phyloP scores from a whole-genome alignment of 23 red algal genomes.

The Agarophyton chilense region DNA sequence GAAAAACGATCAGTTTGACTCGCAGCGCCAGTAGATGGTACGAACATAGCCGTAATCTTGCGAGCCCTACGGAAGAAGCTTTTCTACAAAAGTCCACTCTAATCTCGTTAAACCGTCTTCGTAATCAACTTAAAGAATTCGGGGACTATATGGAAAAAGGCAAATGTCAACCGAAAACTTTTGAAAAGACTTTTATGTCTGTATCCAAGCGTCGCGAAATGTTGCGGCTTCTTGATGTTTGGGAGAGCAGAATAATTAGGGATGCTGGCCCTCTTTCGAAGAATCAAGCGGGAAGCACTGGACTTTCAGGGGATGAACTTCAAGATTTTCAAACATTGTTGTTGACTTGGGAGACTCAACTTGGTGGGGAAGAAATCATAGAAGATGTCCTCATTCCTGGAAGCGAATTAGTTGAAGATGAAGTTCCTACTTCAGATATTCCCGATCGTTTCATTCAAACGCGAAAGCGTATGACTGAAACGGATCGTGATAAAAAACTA shows the following conservation, averaged over 20 bases:
- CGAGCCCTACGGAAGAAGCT: constrained; percentile 24
- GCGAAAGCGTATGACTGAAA: not conserved
- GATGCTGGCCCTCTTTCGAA: constrained; percentile 9
- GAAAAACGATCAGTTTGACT: constrained; percentile 14
- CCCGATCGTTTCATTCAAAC: not conserved
- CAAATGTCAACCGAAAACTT: not conserved
- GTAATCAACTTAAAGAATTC: not conserved
- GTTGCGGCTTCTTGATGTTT: constrained; percentile 16
- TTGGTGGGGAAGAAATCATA: not conserved
- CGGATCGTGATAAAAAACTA: too few relatives aligned
- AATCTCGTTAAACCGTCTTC: constrained; percentile 16
- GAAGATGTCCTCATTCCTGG: constrained; percentile 27
- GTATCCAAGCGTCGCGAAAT: constrained; percentile 14
- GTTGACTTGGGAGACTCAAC: constrained; percentile 17
- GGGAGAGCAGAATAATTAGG: constrained; percentile 19
- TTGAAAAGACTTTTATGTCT: not conserved
- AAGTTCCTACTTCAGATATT: constrained; percentile 1
- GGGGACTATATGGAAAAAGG: not conserved
- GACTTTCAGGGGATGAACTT: constrained; percentile 19
- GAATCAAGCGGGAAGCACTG: constrained; percentile 1
- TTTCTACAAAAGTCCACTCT: constrained; percentile 22
- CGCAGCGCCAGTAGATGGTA: constrained; percentile 24
- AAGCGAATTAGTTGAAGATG: constrained; percentile 19
- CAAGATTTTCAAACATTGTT: not conserved
- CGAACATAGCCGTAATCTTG: constrained; percentile 23